phyloP scores from a whole-genome alignment of 2,329 filamentous ascomycete genomes.

The Calonectria montana region DNA sequence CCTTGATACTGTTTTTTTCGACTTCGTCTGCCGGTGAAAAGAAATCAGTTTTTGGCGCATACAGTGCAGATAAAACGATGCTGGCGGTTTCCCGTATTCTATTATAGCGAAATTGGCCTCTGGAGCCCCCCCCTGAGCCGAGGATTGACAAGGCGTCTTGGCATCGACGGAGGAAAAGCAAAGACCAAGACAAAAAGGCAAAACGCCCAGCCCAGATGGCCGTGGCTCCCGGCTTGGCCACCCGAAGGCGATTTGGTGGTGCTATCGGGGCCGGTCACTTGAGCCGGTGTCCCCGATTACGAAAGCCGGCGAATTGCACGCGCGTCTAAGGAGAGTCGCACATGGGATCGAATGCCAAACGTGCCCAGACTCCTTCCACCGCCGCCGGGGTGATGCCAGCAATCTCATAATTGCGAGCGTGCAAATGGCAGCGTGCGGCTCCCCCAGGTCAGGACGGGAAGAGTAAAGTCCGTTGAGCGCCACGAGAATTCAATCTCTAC shows the following conservation, averaged over 20 bases:
- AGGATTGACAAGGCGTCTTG: constrained; percentile 8
- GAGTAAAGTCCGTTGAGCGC: not conserved
- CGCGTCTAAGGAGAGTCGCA: not conserved
- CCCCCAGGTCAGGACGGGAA: not conserved
- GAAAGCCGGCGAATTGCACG: not conserved
- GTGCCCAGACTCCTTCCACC: not conserved
- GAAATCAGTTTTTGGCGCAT: not conserved
- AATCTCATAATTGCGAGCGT: not conserved
- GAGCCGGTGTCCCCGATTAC: constrained; percentile 5
- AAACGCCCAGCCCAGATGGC: not conserved
- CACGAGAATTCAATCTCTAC: not conserved
- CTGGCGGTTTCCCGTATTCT: not conserved
- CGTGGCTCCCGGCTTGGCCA: constrained; percentile 37
- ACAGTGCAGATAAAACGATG: not conserved
- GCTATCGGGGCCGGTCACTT: not conserved
- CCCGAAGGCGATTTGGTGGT: not conserved
- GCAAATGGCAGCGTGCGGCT: not conserved
- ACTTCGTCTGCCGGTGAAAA: not conserved
- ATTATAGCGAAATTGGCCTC: not conserved
- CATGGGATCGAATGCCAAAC: not conserved
- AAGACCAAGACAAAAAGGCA: not conserved
- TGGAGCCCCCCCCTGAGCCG: constrained; percentile 10
- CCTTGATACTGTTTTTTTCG: not conserved
- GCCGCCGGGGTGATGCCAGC: constrained; percentile 7
- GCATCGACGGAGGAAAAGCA: not conserved